phyloP scores from a whole-genome alignment of 352 stramenopile genomes.

The Pythium grandisporangium region DNA sequence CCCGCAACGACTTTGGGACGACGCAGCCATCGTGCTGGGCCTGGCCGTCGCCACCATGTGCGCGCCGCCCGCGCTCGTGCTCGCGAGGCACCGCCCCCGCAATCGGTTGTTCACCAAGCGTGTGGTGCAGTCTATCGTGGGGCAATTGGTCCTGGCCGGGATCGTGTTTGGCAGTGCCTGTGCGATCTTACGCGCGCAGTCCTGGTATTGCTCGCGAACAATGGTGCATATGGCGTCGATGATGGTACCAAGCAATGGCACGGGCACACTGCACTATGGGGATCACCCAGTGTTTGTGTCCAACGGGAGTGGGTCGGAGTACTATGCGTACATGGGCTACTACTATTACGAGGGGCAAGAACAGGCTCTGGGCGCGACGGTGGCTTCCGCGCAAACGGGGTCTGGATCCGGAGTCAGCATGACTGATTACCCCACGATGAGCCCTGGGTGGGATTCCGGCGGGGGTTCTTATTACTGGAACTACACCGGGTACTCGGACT shows the following conservation, averaged over 20 bases:
- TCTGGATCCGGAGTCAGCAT: no score
- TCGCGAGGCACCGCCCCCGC: constrained; percentile 25
- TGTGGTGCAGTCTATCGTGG: constrained; percentile 36
- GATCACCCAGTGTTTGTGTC: no score
- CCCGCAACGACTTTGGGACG: constrained; percentile 53
- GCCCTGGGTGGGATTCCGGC: no score
- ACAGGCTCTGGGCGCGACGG: no score
- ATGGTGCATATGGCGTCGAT: not conserved
- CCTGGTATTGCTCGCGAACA: constrained; percentile 31
- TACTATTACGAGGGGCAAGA: no score
- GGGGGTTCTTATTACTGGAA: no score
- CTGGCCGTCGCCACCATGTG: constrained; percentile 49
- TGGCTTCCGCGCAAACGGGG: no score
- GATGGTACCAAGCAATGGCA: no score
- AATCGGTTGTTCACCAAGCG: constrained; percentile 36
- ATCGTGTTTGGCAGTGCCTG: constrained; percentile 31
- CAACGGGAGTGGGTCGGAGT: no score
- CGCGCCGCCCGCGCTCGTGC: constrained; percentile 17
- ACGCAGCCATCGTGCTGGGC: constrained; percentile 33
- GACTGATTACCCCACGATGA: no score
- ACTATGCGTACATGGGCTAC: no score
- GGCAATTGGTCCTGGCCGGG: constrained; percentile 36
- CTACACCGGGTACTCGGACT: not conserved
- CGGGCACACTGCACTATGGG: no score
- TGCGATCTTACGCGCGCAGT: constrained; percentile 11